A percentile compares a stretch with the other conserved stretches of the same genome.
These are phyloP conservation scores for Gypsophila paniculata DNA, from an alignment of 179 eudicot genomes.

Conservation along the genomic window DNA sequence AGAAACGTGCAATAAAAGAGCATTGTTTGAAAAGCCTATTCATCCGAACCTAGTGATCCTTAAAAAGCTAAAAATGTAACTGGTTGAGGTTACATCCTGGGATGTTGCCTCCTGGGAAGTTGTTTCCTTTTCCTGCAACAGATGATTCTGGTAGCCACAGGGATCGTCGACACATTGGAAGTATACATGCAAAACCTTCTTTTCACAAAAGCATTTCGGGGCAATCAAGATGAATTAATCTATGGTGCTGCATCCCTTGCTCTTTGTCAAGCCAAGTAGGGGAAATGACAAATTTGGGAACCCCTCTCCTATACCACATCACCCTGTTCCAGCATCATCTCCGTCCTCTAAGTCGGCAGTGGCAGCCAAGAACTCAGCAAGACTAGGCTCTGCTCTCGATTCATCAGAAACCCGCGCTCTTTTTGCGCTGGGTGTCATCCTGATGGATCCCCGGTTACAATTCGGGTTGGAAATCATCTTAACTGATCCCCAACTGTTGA, in stretches of 20 bases:
- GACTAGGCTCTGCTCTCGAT: slow-evolving; percentile 48
- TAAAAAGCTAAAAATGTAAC: background rate
- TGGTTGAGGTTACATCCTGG: background rate
- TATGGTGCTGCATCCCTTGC: background rate
- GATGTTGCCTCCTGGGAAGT: background rate
- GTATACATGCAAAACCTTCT: background rate
- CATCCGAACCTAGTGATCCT: background rate
- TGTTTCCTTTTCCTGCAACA: background rate
- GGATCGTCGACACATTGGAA: background rate
- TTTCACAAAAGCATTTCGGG: background rate
- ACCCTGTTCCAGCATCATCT: slow-evolving; percentile 22
- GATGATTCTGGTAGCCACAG: background rate
- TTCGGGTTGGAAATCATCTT: slow-evolving; percentile 33
- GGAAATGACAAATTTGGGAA: background rate
- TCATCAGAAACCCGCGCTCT: slow-evolving; percentile 37
- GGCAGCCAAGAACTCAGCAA: slow-evolving; percentile 65
- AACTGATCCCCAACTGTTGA: slow-evolving; percentile 18
- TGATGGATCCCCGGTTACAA: slow-evolving; percentile 22
- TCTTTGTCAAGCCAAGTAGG: background rate
- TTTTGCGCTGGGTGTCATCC: slow-evolving; percentile 33
- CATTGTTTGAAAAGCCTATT: background rate
- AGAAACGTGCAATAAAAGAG: background rate
- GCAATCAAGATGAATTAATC: background rate
- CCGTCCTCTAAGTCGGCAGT: slow-evolving; percentile 44
- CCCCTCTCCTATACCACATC: background rate